phyloP scores from a whole-genome alignment of 768 basidiomycete genomes.

The Termitomyces sp. region DNA sequence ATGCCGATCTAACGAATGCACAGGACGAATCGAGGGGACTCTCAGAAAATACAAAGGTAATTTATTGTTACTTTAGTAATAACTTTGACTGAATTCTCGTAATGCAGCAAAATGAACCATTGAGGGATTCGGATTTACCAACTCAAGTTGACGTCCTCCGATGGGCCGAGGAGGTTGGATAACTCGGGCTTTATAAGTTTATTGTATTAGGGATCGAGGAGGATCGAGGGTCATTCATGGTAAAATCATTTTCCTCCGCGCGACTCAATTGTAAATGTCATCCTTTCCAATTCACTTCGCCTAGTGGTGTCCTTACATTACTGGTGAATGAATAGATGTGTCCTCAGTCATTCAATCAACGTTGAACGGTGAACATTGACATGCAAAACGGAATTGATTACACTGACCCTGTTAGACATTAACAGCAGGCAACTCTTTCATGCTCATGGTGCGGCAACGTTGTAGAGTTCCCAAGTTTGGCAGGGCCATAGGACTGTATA shows the following conservation, averaged over 20 bases:
- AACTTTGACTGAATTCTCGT: neutral
- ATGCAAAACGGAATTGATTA: too few species aligned
- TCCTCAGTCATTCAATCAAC: too few species aligned
- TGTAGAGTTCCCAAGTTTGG: too few species aligned
- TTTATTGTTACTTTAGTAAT: neutral
- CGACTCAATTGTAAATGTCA: neutral
- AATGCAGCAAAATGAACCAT: neutral
- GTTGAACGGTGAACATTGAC: too few species aligned
- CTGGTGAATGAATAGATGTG: too few species aligned
- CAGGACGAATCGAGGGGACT: neutral
- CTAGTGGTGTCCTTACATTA: too few species aligned
- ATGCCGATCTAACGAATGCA: neutral
- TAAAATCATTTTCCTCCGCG: neutral
- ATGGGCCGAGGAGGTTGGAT: slow-evolving; percentile 53
- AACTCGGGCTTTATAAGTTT: neutral
- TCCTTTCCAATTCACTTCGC: neutral
- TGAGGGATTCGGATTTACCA: slow-evolving; percentile 8
- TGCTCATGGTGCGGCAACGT: too few species aligned
- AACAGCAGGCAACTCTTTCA: too few species aligned
- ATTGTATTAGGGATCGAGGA: neutral
- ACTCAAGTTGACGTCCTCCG: slow-evolving; percentile 43
- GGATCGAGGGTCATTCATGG: neutral
- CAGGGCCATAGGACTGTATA: too few species aligned
- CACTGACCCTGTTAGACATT: too few species aligned
- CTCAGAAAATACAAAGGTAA: slow-evolving; percentile 1